Evolutionary conservation across 1,139 yeast species (phyloP).

Genomic region (Geotrichum cucujoidarum): DNA sequence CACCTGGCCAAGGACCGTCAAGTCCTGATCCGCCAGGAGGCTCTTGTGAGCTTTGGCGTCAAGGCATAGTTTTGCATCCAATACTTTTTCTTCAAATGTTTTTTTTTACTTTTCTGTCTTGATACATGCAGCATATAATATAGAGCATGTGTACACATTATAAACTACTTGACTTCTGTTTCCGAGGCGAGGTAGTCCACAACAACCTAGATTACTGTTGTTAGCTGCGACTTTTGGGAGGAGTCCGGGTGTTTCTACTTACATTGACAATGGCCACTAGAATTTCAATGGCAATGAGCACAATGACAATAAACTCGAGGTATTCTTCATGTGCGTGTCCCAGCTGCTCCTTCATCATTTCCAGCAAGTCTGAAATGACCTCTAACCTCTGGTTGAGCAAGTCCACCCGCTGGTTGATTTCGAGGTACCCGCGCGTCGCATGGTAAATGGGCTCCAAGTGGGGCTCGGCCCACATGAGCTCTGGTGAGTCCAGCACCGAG

Average conservation of each 20-base stretch:
- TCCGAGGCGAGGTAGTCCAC: constrained; percentile 12
- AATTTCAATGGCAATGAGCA: constrained; percentile 86
- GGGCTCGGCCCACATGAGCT: constrained; percentile 98
- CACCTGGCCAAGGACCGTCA: constrained; percentile 30
- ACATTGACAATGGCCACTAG: constrained; percentile 78
- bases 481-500: constrained; percentile 92
- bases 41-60: constrained; percentile 22
- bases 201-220: constrained; percentile 1
- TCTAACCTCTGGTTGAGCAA: constrained; percentile 85
- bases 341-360: constrained; percentile 93
- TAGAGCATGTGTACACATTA: background rate
- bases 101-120: background rate
- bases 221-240: background rate
- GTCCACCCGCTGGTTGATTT: constrained; percentile 87
- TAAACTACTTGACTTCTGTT: background rate
- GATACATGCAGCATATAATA: background rate
- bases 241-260: background rate
- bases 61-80: background rate
- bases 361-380: constrained; percentile 85
- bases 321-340: constrained; percentile 87
- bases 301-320: constrained; percentile 84
- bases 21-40: constrained; percentile 30
- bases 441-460: constrained; percentile 95
- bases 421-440: constrained; percentile 91
- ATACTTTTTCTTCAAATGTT: background rate